Evolutionary conservation across 2,329 filamentous ascomycete genomes (phyloP).

Genomic region (Remersonia thermophila): DNA sequence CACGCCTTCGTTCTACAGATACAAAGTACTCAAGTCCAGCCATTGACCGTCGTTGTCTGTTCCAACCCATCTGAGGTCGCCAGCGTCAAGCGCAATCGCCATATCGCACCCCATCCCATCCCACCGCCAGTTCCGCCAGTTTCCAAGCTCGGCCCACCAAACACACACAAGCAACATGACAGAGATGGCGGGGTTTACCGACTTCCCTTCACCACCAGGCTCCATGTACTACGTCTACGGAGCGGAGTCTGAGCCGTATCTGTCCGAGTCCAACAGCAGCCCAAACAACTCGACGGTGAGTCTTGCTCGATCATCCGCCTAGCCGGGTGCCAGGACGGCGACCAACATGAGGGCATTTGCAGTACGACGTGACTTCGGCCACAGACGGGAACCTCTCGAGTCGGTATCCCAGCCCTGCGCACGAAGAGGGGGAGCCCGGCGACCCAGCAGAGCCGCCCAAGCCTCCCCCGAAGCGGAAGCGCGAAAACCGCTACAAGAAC

Average conservation of each 20-base stretch:
- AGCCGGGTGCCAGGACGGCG: no score
- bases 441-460: constrained; percentile 21
- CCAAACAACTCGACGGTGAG: constrained; percentile 26
- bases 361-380: constrained; percentile 24
- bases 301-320: not conserved
- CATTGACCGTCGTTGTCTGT: no score
- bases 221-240: constrained; percentile 24
- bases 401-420: constrained; percentile 25
- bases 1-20: no score
- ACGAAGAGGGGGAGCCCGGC: constrained; percentile 17
- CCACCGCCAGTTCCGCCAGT: no score
- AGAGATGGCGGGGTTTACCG: constrained; percentile 19
- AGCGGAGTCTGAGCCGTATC: constrained; percentile 24
- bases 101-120: no score
- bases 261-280: constrained; percentile 25
- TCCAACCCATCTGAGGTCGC: no score
- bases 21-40: no score
- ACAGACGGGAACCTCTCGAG: constrained; percentile 17
- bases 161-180: no score
- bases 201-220: constrained; percentile 23
- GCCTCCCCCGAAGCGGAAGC: constrained; percentile 33
- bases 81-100: no score
- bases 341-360: not conserved
- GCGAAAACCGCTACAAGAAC: constrained; percentile 42
- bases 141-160: no score